Percentiles rank a stretch among this genome's conserved stretches.
Conservation (phyloP, 306 rosid genomes). For the Senna tora region DNA sequence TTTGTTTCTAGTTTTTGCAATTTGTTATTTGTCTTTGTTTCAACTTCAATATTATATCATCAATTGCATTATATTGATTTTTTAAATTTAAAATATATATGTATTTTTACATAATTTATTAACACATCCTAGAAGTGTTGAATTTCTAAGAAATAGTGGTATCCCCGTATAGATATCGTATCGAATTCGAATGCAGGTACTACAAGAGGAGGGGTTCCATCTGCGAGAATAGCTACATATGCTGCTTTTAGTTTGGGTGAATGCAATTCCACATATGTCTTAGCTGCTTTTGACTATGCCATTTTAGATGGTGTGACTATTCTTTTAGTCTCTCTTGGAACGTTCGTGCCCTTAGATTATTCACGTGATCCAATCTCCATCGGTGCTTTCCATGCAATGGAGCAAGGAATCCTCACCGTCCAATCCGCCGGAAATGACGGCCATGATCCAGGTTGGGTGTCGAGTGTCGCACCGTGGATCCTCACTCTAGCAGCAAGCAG, state of each 20-base stretch:
- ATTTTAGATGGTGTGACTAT: constrained; percentile 56
- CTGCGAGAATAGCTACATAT: background rate
- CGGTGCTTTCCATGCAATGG: constrained; percentile 54
- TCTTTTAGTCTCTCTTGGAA: constrained; percentile 41
- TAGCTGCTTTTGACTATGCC: constrained; percentile 62
- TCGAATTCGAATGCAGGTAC: background rate
- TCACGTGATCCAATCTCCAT: constrained; percentile 22
- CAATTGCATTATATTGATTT: too few species aligned
- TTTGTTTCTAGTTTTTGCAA: too few species aligned
- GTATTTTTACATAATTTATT: too few species aligned
- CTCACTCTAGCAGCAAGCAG: constrained; percentile 51
- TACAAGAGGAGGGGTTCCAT: constrained; percentile 17
- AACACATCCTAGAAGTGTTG: too few species aligned
- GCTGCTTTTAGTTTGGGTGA: background rate
- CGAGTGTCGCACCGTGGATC: constrained; percentile 52
- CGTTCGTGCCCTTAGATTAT: fast-evolving
- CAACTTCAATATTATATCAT: too few species aligned
- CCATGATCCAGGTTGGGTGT: background rate
- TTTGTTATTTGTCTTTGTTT: too few species aligned
- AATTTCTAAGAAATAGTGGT: too few species aligned
- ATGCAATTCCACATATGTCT: background rate
- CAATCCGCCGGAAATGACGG: constrained; percentile 52
- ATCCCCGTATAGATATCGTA: too few species aligned
- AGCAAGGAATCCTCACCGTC: constrained; percentile 48
- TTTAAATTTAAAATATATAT: too few species aligned